A percentile compares a stretch with the other conserved stretches of the same genome.
Evolutionary conservation across 257 asterid genomes (phyloP).

Genomic region (Mitragyna speciosa): DNA sequence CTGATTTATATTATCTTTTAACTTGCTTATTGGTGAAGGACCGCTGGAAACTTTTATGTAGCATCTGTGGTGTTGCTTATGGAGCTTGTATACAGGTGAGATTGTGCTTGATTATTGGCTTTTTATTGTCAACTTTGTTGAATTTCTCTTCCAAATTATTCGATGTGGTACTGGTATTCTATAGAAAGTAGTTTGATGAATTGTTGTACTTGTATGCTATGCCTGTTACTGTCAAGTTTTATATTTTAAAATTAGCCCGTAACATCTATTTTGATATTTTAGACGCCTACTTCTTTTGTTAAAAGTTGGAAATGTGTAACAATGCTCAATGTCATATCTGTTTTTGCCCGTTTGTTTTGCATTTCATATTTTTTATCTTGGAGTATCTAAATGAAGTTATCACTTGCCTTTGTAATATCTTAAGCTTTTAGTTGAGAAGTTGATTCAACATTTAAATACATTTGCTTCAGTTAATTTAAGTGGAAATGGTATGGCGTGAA

Average conservation of each 20-base stretch:
- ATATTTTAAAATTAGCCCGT: no score
- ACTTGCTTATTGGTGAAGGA: conserved; percentile 50
- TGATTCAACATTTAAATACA: neutral
- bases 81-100: conserved; percentile 98
- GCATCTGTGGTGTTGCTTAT: conserved; percentile 88
- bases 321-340: neutral
- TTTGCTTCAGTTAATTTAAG: neutral
- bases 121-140: neutral
- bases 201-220: neutral
- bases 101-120: conserved; percentile 23
- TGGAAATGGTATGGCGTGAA: no score
- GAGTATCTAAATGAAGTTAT: neutral
- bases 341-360: neutral
- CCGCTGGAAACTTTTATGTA: conserved; percentile 95
- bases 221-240: neutral
- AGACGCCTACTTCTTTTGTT: neutral
- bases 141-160: neutral
- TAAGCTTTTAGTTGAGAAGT: neutral
- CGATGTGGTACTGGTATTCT: neutral
- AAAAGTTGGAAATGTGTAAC: neutral
- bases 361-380: neutral
- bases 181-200: neutral
- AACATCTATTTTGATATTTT: neutral
- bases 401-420: neutral
- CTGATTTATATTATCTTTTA: conserved; percentile 14